Base-by-base conservation (phyloP, 202 grass and related monocot species). In the Elaeis oleifera region DNA sequence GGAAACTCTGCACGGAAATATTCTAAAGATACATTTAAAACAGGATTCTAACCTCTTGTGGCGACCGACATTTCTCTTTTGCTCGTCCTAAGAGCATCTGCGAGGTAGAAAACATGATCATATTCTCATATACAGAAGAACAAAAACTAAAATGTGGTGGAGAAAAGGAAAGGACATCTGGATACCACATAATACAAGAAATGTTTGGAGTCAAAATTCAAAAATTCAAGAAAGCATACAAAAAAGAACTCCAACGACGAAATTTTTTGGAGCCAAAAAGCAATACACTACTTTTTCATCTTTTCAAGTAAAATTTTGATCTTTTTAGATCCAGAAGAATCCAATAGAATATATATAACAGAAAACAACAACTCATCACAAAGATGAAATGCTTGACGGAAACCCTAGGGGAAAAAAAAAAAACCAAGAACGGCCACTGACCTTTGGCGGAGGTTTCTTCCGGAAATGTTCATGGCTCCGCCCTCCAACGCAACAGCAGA, bases 51-150 rank as follows among this genome's bases (percentile, higher is more conserved):
- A 99, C 94, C 86, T 78, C 94, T 68, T 19, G 85, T 99, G 53
- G 94, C 85, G 3, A 87, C 94, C 11, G 72, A 67, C 88, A 94
- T 99, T 58, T 99, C 94, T 53, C 88, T 81, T 64, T 99, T 99
- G 83, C 94, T 99, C 3, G 88, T 94, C 85, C 94, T 78, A 56
- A 99, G 82, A 70, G 88, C 80, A 72, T 99, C 94, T 99, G 82
- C 59, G 81, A 56, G 23, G 13, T 48, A 56, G 54, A 82, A 21
- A 36, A 58, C 0, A 58, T 8, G 59, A 61, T 67, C 6, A 56
- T 50, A 64, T 52, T 6, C 60, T 11, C 19, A 58, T 26, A 13
- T 36, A 36, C 7, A 36, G 32, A 36, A 36, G 32, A 36, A 36
- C 31, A 36, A 36, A 32, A 36, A 36, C 32, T 36, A 36, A 36